Evolutionary conservation across 129 eudicot genomes (phyloP).

Genomic region (Deinandra increscens): DNA sequence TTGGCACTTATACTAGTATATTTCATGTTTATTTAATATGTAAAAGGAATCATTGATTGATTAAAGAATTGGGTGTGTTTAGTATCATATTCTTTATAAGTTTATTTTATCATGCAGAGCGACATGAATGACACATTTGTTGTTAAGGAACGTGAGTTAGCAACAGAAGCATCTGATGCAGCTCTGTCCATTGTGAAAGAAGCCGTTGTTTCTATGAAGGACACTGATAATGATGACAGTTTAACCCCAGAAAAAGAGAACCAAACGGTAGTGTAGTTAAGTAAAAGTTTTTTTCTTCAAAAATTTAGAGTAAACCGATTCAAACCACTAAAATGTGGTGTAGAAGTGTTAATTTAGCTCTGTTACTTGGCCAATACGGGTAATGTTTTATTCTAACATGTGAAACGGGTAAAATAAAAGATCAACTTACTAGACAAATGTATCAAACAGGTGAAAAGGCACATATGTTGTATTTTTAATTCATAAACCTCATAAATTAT

Average conservation of each 20-base stretch:
- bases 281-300: neutral
- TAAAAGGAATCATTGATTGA: neutral
- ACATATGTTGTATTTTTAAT: neutral
- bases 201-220: constrained; percentile 26
- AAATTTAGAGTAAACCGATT: neutral
- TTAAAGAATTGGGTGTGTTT: neutral
- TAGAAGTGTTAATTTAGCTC: neutral
- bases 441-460: neutral
- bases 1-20: too few species aligned
- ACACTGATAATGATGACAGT: constrained; percentile 13
- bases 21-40: neutral
- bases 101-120: constrained; percentile 43
- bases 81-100: neutral
- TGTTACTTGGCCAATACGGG: neutral
- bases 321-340: neutral
- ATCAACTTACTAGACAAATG: neutral
- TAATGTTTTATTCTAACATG: neutral
- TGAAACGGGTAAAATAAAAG: neutral
- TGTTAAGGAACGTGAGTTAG: constrained; percentile 58
- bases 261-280: constrained; percentile 20
- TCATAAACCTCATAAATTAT: neutral
- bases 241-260: constrained; percentile 7
- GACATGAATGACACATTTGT: constrained; percentile 60
- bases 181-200: constrained; percentile 36
- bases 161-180: constrained; percentile 69